Conservation (phyloP, 2,329 filamentous ascomycete genomes). For the Orbilia ellipsospora region DNA sequence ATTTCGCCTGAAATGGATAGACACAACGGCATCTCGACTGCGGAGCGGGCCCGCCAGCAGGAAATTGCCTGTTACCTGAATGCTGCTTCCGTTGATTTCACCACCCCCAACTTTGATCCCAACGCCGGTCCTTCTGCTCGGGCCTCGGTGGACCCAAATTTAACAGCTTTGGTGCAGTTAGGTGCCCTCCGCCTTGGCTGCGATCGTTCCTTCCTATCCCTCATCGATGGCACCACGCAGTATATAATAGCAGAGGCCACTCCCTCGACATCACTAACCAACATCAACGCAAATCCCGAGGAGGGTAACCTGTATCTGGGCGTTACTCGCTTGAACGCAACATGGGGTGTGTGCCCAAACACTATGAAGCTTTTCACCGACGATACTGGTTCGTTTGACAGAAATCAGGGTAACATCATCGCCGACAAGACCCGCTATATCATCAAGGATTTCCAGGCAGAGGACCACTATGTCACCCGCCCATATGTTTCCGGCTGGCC, state of each 20-base stretch:
- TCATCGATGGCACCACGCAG: conserved; percentile 65
- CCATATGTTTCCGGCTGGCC: conserved; percentile 60
- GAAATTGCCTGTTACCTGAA: conserved; percentile 15
- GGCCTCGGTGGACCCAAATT: conserved; percentile 63
- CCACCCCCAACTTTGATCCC: conserved; percentile 1
- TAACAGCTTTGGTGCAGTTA: conserved; percentile 66
- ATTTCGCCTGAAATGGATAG: no score
- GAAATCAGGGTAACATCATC: conserved; percentile 58
- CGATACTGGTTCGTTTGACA: conserved; percentile 57
- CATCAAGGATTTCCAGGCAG: conserved; percentile 60
- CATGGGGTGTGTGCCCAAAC: conserved; percentile 60
- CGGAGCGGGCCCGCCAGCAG: conserved; percentile 16
- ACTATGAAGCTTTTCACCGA: conserved; percentile 60
- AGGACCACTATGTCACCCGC: conserved; percentile 59
- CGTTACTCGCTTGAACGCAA: conserved; percentile 56
- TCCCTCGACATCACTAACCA: conserved; percentile 59
- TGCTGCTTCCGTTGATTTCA: conserved; percentile 14
- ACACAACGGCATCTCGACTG: not conserved
- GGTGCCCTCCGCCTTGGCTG: conserved; percentile 66
- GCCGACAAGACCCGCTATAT: conserved; percentile 61
- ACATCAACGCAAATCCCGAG: conserved; percentile 10
- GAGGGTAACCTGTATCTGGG: conserved; percentile 13
- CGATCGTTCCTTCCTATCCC: conserved; percentile 67
- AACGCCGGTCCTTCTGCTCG: conserved; percentile 4
- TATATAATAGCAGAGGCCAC: conserved; percentile 69